Base-by-base conservation (phyloP, 2,329 filamentous ascomycete genomes). In the Cladosporium cucumerinum region DNA sequence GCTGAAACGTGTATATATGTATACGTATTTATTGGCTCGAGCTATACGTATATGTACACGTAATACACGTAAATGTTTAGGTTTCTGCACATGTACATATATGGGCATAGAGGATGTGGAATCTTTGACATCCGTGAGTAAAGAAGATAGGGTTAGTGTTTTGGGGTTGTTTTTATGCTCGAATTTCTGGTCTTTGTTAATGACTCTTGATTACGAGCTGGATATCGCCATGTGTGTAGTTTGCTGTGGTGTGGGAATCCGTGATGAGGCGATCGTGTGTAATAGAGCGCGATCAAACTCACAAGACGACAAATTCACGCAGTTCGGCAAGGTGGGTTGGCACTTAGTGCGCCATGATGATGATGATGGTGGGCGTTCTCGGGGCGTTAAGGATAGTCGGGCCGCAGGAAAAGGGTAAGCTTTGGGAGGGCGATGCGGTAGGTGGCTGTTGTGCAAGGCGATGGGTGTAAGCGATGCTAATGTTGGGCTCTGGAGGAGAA, bases 381-480 rank as follows among this genome's bases (percentile, higher is more conserved):
- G 57, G 32, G 54, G 54, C 30, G 30, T 57, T 57, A 59, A 48
- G 57, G 57, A 46, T 48, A 39, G 25, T 59, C 57, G 57, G 57
- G 25, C 57, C 57, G 57, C 6, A 32, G 34, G 25, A 30, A 18
- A 39, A 39, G 57, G 39, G 34, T 48, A 32, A 46, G 57, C 57
- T 46, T 32, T 26, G 23, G 16, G 39, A 39, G 39, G 36, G 46
- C 39, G 36, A 39, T 59, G 36, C 51, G 12, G 43, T 30, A 39
- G 36, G 43, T 59, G 26, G 23, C 57, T 48, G 39, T 26, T 48
- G 36, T 59, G 57, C 32, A 34, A 57, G 21, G 32, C 39, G n/a
- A 57, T 34, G 54, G 12, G 21, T 30, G 39, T 23, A 32, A 59
- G 57, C 39, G 57, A 59, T 32, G 51, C 26, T 18, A 28, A 54